Conservation (phyloP, 179 eudicot genomes). For the Heliamphora ciliata region DNA sequence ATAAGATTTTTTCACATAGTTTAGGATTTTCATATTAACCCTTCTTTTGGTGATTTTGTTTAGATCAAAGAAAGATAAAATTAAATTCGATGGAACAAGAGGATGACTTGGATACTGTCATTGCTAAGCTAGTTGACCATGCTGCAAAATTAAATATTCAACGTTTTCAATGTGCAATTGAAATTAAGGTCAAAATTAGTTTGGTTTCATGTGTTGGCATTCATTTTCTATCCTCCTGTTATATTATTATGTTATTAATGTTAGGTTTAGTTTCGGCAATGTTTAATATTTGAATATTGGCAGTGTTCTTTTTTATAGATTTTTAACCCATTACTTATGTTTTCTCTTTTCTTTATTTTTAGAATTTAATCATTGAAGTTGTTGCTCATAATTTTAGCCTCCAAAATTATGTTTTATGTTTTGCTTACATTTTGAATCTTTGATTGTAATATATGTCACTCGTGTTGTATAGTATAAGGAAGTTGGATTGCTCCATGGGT, state of each 20-base stretch:
- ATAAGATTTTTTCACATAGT: slow-evolving; percentile 2
- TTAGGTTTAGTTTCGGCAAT: not conserved
- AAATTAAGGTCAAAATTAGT: slow-evolving; percentile 50
- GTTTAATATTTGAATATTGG: not conserved
- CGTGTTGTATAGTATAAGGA: too few species aligned
- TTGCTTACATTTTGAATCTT: too few species aligned
- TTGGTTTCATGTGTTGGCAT: slow-evolving; percentile 6
- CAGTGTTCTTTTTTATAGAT: not conserved
- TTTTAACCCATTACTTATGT: not conserved
- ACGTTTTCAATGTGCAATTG: slow-evolving; percentile 49
- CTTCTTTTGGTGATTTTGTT: slow-evolving; percentile 7
- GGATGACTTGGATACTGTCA: slow-evolving; percentile 47
- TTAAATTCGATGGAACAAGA: slow-evolving; percentile 47
- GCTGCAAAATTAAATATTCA: slow-evolving; percentile 41
- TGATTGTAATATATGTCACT: too few species aligned
- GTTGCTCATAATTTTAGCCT: slow-evolving; percentile 25
- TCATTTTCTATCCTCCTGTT: not conserved
- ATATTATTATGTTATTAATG: not conserved
- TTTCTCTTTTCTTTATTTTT: slow-evolving; percentile 20
- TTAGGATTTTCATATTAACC: slow-evolving; percentile 9
- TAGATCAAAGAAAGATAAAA: slow-evolving; percentile 52
- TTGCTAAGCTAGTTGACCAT: slow-evolving; percentile 48
- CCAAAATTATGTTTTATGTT: too few species aligned
- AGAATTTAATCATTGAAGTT: slow-evolving; percentile 66
- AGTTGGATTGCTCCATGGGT: too few species aligned